phyloP scores from a whole-genome alignment of 371 early-diverging fungal genomes.

The Rhizopus microsporus region DNA sequence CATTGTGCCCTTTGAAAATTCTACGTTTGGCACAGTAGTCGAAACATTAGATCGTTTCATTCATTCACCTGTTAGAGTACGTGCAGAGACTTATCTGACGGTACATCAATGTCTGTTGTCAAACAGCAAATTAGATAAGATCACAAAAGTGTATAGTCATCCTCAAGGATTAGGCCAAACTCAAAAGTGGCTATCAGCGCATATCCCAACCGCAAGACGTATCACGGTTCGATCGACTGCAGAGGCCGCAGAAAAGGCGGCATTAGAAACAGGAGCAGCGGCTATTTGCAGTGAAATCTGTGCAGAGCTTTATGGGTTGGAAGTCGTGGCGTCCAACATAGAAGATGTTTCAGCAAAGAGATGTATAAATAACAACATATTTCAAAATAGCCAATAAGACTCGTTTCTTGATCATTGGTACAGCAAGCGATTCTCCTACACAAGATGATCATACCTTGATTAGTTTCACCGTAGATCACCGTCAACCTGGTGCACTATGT shows the following conservation, averaged over 20 bases:
- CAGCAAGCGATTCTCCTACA: slow-evolving; percentile 70
- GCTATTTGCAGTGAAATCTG: slow-evolving; percentile 85
- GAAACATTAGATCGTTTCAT: slow-evolving; percentile 83
- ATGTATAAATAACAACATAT: background rate
- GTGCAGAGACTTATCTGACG: slow-evolving; percentile 67
- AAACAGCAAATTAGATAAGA: slow-evolving; percentile 56
- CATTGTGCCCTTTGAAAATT: slow-evolving; percentile 95
- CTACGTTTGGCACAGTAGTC: slow-evolving; percentile 83
- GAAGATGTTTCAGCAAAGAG: slow-evolving; percentile 53
- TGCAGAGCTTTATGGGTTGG: slow-evolving; percentile 79
- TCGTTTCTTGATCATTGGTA: slow-evolving; percentile 87
- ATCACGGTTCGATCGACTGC: slow-evolving; percentile 84
- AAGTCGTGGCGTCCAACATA: slow-evolving; percentile 73
- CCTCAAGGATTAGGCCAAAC: slow-evolving; percentile 93
- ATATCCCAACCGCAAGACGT: slow-evolving; percentile 73
- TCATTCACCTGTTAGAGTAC: slow-evolving; percentile 54
- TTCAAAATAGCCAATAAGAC: slow-evolving; percentile 77
- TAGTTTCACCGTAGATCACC: slow-evolving; percentile 87
- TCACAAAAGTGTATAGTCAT: slow-evolving; percentile 88
- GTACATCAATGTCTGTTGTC: slow-evolving; percentile 84
- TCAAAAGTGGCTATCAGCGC: slow-evolving; percentile 67
- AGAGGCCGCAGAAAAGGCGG: slow-evolving; percentile 86
- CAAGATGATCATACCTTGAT: slow-evolving; percentile 79
- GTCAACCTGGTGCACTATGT: slow-evolving; percentile 87
- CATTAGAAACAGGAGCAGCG: slow-evolving; percentile 78